phyloP scores from a whole-genome alignment of 2,329 filamentous ascomycete species.

The Xylariaceae sp. region DNA sequence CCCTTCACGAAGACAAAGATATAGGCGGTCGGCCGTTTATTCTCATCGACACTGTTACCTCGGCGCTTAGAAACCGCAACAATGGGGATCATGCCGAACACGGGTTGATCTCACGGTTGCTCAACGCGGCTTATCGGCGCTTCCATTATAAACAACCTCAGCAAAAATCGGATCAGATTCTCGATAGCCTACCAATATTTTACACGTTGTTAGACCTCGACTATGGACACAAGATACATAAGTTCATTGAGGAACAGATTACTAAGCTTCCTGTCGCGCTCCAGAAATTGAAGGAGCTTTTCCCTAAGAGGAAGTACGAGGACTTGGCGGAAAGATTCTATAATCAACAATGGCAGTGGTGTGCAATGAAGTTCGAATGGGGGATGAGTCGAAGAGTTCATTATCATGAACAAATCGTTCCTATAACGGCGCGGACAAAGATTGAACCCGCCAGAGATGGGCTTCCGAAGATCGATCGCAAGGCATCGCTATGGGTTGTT shows the following conservation, averaged over 20 bases:
- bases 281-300: not conserved
- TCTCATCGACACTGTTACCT: slow-evolving; percentile 9
- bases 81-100: not conserved
- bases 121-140: slow-evolving; percentile 13
- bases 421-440: slow-evolving; percentile 5
- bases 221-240: slow-evolving; percentile 14
- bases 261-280: slow-evolving; percentile 13
- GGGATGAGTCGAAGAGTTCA: slow-evolving; percentile 16
- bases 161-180: slow-evolving; percentile 8
- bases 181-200: slow-evolving; percentile 17
- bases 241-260: slow-evolving; percentile 13
- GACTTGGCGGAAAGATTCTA: slow-evolving; percentile 14
- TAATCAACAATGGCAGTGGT: slow-evolving; percentile 25
- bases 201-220: slow-evolving; percentile 19
- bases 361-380: slow-evolving; percentile 23
- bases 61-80: not conserved
- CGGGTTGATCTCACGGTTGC: slow-evolving; percentile 14
- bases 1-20: slow-evolving; percentile 11
- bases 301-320: not conserved
- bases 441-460: slow-evolving; percentile 19
- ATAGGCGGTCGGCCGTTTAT: slow-evolving; percentile 16
- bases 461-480: slow-evolving; percentile 9
- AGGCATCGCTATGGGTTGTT: slow-evolving; percentile 19
- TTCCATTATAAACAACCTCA: not conserved
- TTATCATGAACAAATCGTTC: slow-evolving; percentile 17